Conservation (phyloP, 179 eudicot species). For the Sideroxylon spinosum region DNA sequence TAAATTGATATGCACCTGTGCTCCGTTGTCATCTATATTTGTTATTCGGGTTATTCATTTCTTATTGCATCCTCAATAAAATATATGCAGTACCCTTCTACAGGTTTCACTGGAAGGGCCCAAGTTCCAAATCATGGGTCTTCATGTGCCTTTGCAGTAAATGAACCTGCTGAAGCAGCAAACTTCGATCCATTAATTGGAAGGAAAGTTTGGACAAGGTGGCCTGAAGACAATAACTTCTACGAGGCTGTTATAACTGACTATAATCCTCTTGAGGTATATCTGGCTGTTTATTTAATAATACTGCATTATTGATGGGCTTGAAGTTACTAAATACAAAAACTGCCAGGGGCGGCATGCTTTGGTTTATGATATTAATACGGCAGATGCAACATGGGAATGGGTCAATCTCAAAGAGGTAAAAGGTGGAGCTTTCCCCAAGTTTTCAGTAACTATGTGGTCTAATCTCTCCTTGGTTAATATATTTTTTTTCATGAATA, state of each 20-base stretch:
- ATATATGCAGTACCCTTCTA: constrained; percentile 43
- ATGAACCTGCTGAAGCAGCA: constrained; percentile 35
- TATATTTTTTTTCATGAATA: not conserved
- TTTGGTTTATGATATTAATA: constrained; percentile 50
- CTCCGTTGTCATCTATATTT: not conserved
- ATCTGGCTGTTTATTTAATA: not conserved
- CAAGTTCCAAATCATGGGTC: constrained; percentile 33
- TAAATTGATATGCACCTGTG: not conserved
- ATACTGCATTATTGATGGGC: not conserved
- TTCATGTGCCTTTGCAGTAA: constrained; percentile 32
- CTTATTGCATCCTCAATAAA: constrained; percentile 20
- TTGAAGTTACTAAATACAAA: not conserved
- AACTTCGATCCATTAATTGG: constrained; percentile 52
- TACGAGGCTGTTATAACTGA: constrained; percentile 60
- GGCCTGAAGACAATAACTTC: constrained; percentile 70
- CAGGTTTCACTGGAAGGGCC: constrained; percentile 46
- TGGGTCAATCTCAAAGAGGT: constrained; percentile 73
- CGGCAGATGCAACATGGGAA: constrained; percentile 56
- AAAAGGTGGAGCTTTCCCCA: constrained; percentile 10
- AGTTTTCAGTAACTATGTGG: not conserved
- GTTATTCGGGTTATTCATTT: not conserved
- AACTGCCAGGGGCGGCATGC: constrained; percentile 53
- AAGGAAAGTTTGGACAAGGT: constrained; percentile 57
- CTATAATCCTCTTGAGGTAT: constrained; percentile 32
- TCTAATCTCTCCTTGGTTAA: not conserved